Percentiles rank a stretch among this genome's conserved stretches.
Evolutionary conservation across 371 early-diverging fungal genomes (phyloP).

Genomic region (Mortierella sp.): DNA sequence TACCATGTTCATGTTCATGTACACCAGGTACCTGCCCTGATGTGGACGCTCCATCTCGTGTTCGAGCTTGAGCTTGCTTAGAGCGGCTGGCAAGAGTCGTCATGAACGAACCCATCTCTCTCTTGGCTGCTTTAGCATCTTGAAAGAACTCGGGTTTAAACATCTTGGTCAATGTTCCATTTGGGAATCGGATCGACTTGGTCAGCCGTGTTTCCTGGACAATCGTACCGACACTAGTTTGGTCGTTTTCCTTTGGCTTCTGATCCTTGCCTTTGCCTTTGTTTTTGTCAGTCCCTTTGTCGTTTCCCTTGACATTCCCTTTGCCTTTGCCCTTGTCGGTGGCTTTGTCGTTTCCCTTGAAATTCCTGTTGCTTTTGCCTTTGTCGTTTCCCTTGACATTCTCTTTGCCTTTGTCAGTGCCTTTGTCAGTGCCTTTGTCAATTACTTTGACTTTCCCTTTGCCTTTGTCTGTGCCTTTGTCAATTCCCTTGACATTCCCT

Average conservation of each 20-base stretch:
- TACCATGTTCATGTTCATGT: constrained; percentile 17
- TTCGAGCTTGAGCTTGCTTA: constrained; percentile 15
- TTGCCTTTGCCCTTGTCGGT: no score
- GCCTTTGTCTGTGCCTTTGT: no score
- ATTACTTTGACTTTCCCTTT: no score
- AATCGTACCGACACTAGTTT: neutral
- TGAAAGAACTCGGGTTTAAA: constrained; percentile 39
- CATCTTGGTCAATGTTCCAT: constrained; percentile 23
- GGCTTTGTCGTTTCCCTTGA: no score
- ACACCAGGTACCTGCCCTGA: neutral
- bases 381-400: no score
- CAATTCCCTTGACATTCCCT: no score
- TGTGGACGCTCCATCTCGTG: neutral
- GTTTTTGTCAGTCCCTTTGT: no score
- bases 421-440: no score
- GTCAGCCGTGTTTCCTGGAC: constrained; percentile 7
- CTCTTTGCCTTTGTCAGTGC: no score
- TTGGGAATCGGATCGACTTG: constrained; percentile 10
- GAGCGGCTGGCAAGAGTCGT: constrained; percentile 9
- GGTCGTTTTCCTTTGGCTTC: neutral
- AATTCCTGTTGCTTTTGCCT: no score
- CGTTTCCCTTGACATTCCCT: no score
- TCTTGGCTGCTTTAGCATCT: constrained; percentile 12
- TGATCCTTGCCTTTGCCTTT: neutral
- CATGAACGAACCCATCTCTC: constrained; percentile 40